Percentiles rank a stretch among this genome's conserved stretches.
Conservation (phyloP, 306 rosid species). For the Corylus americana region DNA sequence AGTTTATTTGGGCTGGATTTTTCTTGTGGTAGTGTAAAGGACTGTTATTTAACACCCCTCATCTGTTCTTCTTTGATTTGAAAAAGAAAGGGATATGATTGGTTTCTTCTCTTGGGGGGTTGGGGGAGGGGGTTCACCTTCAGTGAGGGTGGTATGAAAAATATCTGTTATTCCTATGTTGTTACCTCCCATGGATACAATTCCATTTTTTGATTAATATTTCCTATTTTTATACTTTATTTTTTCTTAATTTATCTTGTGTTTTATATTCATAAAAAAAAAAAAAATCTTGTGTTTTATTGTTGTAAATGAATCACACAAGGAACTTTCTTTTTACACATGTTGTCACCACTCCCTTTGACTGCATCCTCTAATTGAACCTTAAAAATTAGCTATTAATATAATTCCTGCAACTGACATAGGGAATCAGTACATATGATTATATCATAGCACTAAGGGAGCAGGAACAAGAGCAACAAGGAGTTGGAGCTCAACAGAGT, state of each 20-base stretch:
- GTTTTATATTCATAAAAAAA: not conserved
- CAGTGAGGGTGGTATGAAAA: not conserved
- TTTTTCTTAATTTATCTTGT: not conserved
- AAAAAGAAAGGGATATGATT: not conserved
- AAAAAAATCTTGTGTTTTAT: not conserved
- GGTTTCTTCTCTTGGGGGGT: not conserved
- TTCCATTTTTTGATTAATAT: not conserved
- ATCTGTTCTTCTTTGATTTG: not conserved
- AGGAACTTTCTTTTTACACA: not conserved
- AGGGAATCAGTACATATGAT: conserved; percentile 98
- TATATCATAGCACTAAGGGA: conserved; percentile 97
- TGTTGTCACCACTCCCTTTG: not conserved
- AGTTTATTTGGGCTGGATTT: not conserved
- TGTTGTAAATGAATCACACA: not conserved
- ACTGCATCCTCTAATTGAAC: not conserved
- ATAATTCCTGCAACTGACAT: conserved; percentile 6
- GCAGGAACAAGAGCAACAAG: conserved; percentile 91
- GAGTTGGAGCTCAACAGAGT: conserved; percentile 89
- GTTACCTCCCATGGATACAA: not conserved
- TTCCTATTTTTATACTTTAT: not conserved
- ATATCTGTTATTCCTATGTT: not conserved
- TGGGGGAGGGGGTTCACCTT: not conserved
- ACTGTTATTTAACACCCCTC: not conserved
- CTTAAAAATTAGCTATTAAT: not conserved
- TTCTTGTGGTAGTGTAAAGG: no score